Evolutionary conservation across 257 asterid species (phyloP), one percentile per base, ranked within the genome.

Genomic region (Linderniella brevidens): DNA sequence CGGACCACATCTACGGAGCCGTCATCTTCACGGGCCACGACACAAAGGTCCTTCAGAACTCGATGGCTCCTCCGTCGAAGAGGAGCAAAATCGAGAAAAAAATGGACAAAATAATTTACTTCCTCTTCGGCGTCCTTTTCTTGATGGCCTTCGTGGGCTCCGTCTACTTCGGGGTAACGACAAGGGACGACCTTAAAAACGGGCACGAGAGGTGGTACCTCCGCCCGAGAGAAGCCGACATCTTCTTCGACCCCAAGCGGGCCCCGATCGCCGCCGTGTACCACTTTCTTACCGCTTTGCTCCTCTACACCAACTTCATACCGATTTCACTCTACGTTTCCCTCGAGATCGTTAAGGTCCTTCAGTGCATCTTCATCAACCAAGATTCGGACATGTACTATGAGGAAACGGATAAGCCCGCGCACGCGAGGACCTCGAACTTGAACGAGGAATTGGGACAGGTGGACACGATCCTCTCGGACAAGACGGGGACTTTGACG

Each of bases 401-500:
- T 45, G 95, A 83, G 64, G 97, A 87, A 68, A 59, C 78, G 5
- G 95, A 83, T 56, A 83, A 74, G 45, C 97, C 97, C 19, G 97
- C 97, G 3, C 80, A 55, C 29, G 86, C 97, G 5, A 85, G 93
- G 1, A 87, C 97, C 42, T 87, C 97, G 12, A 87, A 87, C 63
- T 65, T 87, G 58, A 87, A 80, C 8, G 95, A 87, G 52, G 97
- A 87, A 41, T 67, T 87, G 5, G 97, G 97, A 29, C 97, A 87
- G 61, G 95, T 87, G 29, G 61, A 83, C 45, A 87, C 97, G 0
- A 68, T 87, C 19, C 93, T 87, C 50, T 87, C 97, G 8, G 95
- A 87, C 53, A 87, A 87, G 61, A 87, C 97, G 0, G 95, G 97
- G 11, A 87, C 97, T 3, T 58, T 87, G 64, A 87, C 97, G 35